Base-by-base conservation (phyloP, 164 flowering plant species). In the Paratinospora sagittata region DNA sequence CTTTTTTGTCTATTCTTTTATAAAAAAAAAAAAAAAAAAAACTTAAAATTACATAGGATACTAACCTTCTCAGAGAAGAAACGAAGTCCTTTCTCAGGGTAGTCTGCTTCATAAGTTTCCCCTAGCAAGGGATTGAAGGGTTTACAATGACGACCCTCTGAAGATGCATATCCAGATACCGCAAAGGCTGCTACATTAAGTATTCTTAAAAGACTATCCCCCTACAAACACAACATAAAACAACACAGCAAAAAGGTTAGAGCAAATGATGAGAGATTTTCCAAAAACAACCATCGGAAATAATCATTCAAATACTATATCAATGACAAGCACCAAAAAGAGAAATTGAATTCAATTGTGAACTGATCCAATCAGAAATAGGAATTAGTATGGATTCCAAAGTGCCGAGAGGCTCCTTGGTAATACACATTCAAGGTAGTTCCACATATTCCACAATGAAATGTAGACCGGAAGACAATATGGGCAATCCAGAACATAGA, bases 21-120 rank as follows among this genome's bases (percentile, higher is more conserved):
- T 9, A n/a, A n/a, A n/a, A n/a, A n/a, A n/a, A n/a, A 43, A 43
- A 43, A n/a, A n/a, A n/a, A n/a, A n/a, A n/a, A n/a, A n/a, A n/a
- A n/a, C n/a, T n/a, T n/a, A n/a, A n/a, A n/a, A n/a, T n/a, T n/a
- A n/a, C n/a, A n/a, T n/a, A n/a, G n/a, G n/a, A n/a, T n/a, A n/a
- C 58, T 24, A 68, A 93, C 98, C 97, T 94, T 94, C 78, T 94
- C 98, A 63, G 98, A 94, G 83, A 92, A 87, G 77, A 94, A 94
- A n/a, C 86, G 93, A 70, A 94, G 67, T 67, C 97, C 98, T 83
- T 87, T 90, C 6, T 94, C 98, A 62, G 98, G 98, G 77, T 76
- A 94, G 71, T 94, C 95, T 66, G 98, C 98, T 77, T 94, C 98
- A 82, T 90, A 94, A 63, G 98, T 94, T 84, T 94, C 98, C 69